phyloP scores from a whole-genome alignment of 306 rosid species.

The Astragalus glycyphyllos region DNA sequence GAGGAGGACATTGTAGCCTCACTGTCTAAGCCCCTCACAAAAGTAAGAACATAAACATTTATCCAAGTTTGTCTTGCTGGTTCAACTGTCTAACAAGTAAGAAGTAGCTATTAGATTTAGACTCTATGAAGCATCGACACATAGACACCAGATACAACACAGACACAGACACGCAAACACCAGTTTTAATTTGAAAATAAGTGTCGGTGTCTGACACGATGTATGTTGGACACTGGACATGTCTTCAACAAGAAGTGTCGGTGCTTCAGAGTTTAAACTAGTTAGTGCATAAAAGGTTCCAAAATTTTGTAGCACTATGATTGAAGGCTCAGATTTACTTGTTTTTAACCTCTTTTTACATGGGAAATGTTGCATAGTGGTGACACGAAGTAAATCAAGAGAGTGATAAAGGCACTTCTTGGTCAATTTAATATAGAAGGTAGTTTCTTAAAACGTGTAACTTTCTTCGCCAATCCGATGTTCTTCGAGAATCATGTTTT shows the following conservation, averaged over 20 bases:
- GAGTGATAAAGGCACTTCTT: background rate
- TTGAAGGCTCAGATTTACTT: background rate
- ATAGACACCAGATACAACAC: no score
- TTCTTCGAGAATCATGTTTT: background rate
- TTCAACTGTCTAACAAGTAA: background rate
- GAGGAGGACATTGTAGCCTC: conserved; percentile 82
- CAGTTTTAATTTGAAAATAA: no score
- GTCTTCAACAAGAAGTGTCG: no score
- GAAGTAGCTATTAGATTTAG: background rate
- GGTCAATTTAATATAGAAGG: background rate
- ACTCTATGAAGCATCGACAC: no score
- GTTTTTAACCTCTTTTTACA: background rate
- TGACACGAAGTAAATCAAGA: conserved; percentile 4
- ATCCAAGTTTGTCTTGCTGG: background rate
- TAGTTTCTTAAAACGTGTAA: background rate
- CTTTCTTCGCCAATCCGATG: conserved; percentile 18
- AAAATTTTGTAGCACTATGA: background rate
- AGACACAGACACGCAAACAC: no score
- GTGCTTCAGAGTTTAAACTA: no score
- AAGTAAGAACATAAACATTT: conserved; percentile 58
- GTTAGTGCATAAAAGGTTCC: background rate
- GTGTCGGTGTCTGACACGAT: no score
- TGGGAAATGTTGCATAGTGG: background rate
- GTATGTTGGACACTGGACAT: no score
- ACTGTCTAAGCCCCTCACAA: conserved; percentile 64